A percentile compares a stretch with the other conserved stretches of the same genome.
Conservation (phyloP, 805 yeast genomes). For the Suhomyces sp. region DNA sequence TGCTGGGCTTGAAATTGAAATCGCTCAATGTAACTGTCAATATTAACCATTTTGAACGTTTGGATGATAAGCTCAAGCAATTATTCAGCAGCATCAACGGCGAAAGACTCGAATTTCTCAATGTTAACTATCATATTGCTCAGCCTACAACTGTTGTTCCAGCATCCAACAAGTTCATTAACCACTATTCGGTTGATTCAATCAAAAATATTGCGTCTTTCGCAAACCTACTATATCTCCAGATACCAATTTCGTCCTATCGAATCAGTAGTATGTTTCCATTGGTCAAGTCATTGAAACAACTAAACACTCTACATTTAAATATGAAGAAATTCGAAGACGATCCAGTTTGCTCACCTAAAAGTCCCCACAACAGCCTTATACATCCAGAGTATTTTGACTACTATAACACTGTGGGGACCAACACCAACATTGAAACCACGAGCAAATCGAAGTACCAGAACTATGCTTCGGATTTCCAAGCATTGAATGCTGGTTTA, state of each 20-base stretch:
- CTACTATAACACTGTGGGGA: neutral
- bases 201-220: neutral
- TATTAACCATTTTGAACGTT: conserved; percentile 1
- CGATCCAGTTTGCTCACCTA: neutral
- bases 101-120: neutral
- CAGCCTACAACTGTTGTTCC: neutral
- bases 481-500: neutral
- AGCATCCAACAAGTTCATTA: neutral
- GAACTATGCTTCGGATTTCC: conserved; percentile 3
- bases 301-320: neutral
- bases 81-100: neutral
- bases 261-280: conserved; percentile 2
- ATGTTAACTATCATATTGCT: conserved; percentile 1
- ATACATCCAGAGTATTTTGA: conserved; percentile 2
- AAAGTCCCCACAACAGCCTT: neutral
- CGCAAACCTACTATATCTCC: conserved; percentile 1
- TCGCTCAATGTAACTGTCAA: conserved; percentile 3
- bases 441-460: neutral
- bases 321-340: conserved; percentile 1
- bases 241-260: conserved; percentile 4
- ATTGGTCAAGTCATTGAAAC: neutral
- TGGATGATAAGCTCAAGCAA: neutral
- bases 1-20: neutral
- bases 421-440: neutral
- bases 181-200: neutral